Conservation (phyloP, 306 rosid genomes). For the Pueraria montana region DNA sequence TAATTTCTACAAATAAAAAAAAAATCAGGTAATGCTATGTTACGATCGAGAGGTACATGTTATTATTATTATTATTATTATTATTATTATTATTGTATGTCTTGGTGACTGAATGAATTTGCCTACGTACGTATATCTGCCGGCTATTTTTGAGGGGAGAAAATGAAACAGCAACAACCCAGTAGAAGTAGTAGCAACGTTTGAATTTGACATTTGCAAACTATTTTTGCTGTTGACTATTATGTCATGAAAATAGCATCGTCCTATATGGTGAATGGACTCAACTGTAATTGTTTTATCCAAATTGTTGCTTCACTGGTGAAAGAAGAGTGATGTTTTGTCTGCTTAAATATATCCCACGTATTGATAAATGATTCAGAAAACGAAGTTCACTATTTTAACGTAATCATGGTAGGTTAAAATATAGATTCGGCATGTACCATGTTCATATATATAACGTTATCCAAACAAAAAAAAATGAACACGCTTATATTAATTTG, state of each 20-base stretch:
- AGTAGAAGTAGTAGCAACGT: background rate
- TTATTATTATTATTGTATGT: background rate
- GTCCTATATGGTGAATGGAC: constrained; percentile 8
- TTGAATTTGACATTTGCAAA: constrained; percentile 37
- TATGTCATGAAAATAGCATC: constrained; percentile 14
- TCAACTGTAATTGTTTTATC: constrained; percentile 18
- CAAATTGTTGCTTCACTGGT: constrained; percentile 14
- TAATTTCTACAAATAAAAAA: too few species aligned
- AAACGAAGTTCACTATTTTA: constrained; percentile 29
- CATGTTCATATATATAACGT: background rate
- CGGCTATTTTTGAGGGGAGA: background rate
- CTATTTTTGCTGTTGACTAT: constrained; percentile 28
- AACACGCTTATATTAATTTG: background rate
- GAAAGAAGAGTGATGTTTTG: constrained; percentile 15
- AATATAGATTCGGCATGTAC: background rate
- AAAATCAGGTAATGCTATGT: too few species aligned
- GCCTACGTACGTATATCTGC: too few species aligned
- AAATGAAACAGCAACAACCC: constrained; percentile 49
- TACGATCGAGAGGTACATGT: too few species aligned
- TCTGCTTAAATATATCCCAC: constrained; percentile 19
- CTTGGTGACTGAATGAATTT: too few species aligned
- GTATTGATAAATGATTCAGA: constrained; percentile 23
- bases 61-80: too few species aligned
- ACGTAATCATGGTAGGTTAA: background rate
- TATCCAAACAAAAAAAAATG: too few species aligned